phyloP scores from a whole-genome alignment of 2,329 filamentous ascomycete genomes.

The Stagonosporopsis vannaccii region DNA sequence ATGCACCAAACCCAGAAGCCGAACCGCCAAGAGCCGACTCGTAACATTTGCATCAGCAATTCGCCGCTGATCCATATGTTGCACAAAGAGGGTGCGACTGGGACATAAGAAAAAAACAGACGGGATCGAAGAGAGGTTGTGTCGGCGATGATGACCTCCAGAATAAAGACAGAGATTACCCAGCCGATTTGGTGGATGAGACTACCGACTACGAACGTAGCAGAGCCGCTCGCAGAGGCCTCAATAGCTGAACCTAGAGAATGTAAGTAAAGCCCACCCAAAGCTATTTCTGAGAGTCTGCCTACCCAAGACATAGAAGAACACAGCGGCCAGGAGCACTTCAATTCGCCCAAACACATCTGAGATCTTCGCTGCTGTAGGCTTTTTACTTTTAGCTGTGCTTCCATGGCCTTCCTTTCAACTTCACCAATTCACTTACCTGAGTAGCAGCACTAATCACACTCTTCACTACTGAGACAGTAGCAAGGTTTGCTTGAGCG shows the following conservation, averaged over 20 bases:
- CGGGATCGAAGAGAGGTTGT: slow-evolving; percentile 69
- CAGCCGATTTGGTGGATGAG: slow-evolving; percentile 60
- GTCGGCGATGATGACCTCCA: slow-evolving; percentile 71
- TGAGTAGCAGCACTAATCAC: slow-evolving; percentile 67
- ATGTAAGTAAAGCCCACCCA: slow-evolving; percentile 5
- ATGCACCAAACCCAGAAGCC: slow-evolving; percentile 67
- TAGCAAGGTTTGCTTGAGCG: slow-evolving; percentile 60
- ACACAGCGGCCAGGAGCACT: slow-evolving; percentile 61
- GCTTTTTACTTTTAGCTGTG: slow-evolving; percentile 46
- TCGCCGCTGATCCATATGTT: slow-evolving; percentile 71
- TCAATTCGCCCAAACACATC: slow-evolving; percentile 69
- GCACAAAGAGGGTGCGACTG: slow-evolving; percentile 42
- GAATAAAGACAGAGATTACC: slow-evolving; percentile 66
- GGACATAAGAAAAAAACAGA: slow-evolving; percentile 69
- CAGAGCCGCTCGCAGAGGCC: slow-evolving; percentile 57
- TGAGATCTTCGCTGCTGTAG: slow-evolving; percentile 66
- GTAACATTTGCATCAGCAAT: slow-evolving; percentile 60
- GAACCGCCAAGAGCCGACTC: slow-evolving; percentile 64
- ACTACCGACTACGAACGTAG: slow-evolving; percentile 60
- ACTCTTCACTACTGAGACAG: slow-evolving; percentile 64
- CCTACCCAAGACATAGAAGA: slow-evolving; percentile 62
- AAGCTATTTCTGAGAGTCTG: not conserved
- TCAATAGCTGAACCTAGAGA: slow-evolving; percentile 60
- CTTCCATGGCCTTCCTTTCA: not conserved
- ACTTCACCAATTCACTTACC: slow-evolving; percentile 10